Evolutionary conservation across 23 red algal species (phyloP).

Genomic region (Gracilaria gracilis): DNA sequence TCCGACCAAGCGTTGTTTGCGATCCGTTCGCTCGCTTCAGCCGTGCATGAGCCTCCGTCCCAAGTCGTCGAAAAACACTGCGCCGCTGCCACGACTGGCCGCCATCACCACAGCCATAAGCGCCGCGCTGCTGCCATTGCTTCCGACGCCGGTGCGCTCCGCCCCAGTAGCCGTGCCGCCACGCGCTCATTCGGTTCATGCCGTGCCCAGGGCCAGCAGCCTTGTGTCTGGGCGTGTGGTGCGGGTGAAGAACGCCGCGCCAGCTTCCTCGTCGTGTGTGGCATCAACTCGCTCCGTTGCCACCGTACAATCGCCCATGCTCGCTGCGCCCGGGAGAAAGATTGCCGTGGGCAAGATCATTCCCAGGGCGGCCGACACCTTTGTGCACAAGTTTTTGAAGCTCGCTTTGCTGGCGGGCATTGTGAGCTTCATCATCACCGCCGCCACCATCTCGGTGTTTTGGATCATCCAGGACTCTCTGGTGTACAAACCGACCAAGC

Average conservation of each 20-base stretch:
- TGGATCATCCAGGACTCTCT: slow-evolving; percentile 87
- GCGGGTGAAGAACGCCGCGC: neutral
- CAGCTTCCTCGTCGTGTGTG: neutral
- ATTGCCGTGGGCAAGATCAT: neutral
- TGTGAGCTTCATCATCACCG: slow-evolving; percentile 41
- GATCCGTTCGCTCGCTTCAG: neutral
- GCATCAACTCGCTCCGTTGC: neutral
- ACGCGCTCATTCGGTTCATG: neutral
- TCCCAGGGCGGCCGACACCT: slow-evolving; percentile 3
- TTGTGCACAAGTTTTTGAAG: slow-evolving; percentile 49
- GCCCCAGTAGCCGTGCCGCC: neutral
- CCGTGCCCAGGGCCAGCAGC: neutral
- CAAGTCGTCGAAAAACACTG: neutral
- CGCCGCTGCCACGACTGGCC: neutral
- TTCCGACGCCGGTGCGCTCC: neutral
- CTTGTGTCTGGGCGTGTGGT: neutral
- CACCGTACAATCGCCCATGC: neutral
- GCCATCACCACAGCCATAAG: neutral
- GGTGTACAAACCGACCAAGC: slow-evolving; percentile 91
- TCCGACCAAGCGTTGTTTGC: neutral
- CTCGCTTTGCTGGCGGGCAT: slow-evolving; percentile 37
- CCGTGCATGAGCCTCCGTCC: neutral
- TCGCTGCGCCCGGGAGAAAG: neutral
- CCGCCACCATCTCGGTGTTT: slow-evolving; percentile 73
- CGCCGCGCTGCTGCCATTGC: neutral